Conservation (phyloP, 75 land plant genomes). For the Ceratopteris richardii region DNA sequence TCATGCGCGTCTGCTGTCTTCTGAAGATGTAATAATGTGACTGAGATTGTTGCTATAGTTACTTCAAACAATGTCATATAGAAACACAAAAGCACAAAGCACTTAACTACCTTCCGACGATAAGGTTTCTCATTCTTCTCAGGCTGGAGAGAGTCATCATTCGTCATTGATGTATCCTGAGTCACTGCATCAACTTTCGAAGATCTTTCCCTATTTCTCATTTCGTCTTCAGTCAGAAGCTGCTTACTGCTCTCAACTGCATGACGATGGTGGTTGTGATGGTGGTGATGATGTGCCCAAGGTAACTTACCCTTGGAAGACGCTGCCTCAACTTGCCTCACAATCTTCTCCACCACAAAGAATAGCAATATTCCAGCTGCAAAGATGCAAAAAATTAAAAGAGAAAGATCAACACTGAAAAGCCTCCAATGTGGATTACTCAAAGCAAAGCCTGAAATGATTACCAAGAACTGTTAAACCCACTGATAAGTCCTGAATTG, state of each 20-base stretch:
- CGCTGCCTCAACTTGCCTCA: slow-evolving; percentile 75
- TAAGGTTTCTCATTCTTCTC: neutral
- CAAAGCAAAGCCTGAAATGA: too few relatives aligned
- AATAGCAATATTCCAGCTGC: slow-evolving; percentile 89
- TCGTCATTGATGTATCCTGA: neutral
- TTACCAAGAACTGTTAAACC: slow-evolving; percentile 82
- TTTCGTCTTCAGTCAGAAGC: too few relatives aligned
- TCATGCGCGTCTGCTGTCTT: too few relatives aligned
- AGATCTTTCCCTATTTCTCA: neutral
- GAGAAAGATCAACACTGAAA: too few relatives aligned
- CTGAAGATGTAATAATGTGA: too few relatives aligned
- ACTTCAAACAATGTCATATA: too few relatives aligned
- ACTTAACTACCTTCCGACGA: neutral
- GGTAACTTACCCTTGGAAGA: slow-evolving; percentile 27
- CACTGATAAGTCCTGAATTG: slow-evolving; percentile 73
- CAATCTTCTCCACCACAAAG: slow-evolving; percentile 89
- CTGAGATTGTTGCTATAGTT: neutral
- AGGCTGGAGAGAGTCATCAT: neutral
- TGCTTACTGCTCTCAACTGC: slow-evolving; percentile 5
- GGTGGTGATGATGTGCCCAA: slow-evolving; percentile 51
- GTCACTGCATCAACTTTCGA: neutral
- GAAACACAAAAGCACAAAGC: neutral
- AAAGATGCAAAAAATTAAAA: neutral
- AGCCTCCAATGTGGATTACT: too few relatives aligned
- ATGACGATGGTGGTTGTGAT: slow-evolving; percentile 47